Evolutionary conservation across 2,329 filamentous ascomycete species (phyloP).

Genomic region (Macrophomina tecta): DNA sequence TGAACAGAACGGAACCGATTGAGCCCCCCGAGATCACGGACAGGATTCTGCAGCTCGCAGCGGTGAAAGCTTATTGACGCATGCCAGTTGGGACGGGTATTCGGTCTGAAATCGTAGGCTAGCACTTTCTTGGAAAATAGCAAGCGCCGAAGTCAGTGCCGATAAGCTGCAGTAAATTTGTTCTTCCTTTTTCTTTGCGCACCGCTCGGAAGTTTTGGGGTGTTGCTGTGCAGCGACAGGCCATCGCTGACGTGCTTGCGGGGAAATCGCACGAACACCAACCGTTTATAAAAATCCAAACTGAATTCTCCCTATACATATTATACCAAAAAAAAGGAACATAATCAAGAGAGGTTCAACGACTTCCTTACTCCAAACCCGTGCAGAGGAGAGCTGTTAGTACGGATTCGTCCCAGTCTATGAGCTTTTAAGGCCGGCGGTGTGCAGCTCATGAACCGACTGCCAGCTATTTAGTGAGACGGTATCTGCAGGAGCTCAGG

Average conservation of each 20-base stretch:
- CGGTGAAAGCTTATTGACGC: constrained; percentile 5
- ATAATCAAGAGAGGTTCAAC: neutral
- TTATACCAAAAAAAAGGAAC: neutral
- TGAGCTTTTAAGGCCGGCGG: neutral
- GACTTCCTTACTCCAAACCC: neutral
- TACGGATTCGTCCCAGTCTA: neutral
- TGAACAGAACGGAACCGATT: constrained; percentile 3
- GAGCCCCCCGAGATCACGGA: constrained; percentile 14
- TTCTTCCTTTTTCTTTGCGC: too few species aligned
- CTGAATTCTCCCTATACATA: neutral
- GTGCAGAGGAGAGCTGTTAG: neutral
- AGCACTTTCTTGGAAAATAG: neutral
- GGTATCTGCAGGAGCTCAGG: too few species aligned
- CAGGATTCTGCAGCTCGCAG: neutral
- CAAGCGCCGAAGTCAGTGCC: too few species aligned
- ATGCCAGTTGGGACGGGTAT: neutral
- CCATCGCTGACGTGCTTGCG: constrained; percentile 24
- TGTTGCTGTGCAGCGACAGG: neutral
- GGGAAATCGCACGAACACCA: constrained; percentile 22
- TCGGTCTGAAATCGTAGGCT: neutral
- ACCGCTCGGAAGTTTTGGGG: neutral
- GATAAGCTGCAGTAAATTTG: too few species aligned
- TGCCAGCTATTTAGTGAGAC: neutral
- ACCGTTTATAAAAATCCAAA: constrained; percentile 1
- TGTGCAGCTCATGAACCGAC: neutral